Percentiles rank a stretch among this genome's conserved stretches.
phyloP scores from a whole-genome alignment of 352 stramenopile species.

The Phytopythium mirpurense region DNA sequence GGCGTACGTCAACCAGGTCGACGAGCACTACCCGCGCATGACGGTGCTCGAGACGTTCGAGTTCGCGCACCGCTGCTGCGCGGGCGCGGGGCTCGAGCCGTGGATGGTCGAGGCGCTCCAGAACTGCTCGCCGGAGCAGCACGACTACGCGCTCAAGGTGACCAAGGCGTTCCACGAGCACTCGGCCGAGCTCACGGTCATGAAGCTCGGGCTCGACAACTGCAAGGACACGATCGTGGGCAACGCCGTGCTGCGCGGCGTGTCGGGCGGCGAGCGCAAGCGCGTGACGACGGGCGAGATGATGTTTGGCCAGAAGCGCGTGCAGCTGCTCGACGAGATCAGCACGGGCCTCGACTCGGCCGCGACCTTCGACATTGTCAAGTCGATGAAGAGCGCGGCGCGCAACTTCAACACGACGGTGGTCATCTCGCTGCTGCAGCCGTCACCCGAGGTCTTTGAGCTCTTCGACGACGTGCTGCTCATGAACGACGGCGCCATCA shows the following conservation, averaged over 20 bases:
- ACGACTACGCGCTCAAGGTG: conserved; percentile 28
- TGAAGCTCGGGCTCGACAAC: conserved; percentile 49
- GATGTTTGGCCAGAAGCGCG: conserved; percentile 59
- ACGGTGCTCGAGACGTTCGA: conserved; percentile 53
- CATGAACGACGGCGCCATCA: conserved; percentile 42
- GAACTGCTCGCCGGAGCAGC: conserved; percentile 26
- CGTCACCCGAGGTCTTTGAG: conserved; percentile 43
- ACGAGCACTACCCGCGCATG: conserved; percentile 36
- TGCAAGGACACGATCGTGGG: conserved; percentile 58
- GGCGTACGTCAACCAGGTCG: conserved; percentile 39
- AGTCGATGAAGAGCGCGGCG: conserved; percentile 52
- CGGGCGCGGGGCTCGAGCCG: conserved; percentile 25
- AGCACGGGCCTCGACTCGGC: conserved; percentile 40
- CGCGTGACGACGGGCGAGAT: conserved; percentile 81
- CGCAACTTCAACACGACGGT: conserved; percentile 41
- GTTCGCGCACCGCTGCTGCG: conserved; percentile 41
- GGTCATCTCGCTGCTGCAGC: conserved; percentile 38
- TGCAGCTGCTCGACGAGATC: conserved; percentile 81
- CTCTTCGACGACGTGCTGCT: conserved; percentile 54
- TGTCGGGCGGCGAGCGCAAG: conserved; percentile 69
- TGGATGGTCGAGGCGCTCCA: conserved; percentile 34
- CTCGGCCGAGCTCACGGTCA: conserved; percentile 36
- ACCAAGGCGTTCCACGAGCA: conserved; percentile 28
- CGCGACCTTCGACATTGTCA: conserved; percentile 70
- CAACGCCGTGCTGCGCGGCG: conserved; percentile 40